A percentile compares a stretch with the other conserved stretches of the same genome.
Evolutionary conservation across 768 basidiomycete genomes (phyloP).

Genomic region (Termitomyces sp.): DNA sequence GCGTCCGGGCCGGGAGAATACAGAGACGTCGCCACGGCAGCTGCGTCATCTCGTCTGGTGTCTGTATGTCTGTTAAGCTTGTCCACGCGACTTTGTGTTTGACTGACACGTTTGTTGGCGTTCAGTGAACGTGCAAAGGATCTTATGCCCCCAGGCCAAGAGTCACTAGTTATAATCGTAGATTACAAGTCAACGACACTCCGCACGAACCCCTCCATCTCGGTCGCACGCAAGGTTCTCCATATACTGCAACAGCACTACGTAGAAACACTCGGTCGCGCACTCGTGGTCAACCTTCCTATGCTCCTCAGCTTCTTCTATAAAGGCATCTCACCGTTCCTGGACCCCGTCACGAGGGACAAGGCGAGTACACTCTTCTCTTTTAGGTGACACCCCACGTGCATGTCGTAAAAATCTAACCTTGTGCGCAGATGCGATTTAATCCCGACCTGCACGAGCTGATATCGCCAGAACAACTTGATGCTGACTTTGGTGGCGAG

Average conservation of each 20-base stretch:
- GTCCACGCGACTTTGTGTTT: not conserved
- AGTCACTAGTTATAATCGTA: conserved; percentile 78
- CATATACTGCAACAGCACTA: conserved; percentile 86
- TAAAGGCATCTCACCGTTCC: conserved; percentile 81
- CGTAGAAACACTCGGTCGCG: conserved; percentile 83
- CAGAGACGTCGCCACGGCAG: conserved; percentile 71
- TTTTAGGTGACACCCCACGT: not conserved
- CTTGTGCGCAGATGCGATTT: conserved; percentile 68
- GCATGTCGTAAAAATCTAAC: not conserved
- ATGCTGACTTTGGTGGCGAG: conserved; percentile 79
- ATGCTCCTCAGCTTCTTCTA: conserved; percentile 71
- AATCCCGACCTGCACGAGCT: conserved; percentile 81
- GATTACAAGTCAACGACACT: conserved; percentile 84
- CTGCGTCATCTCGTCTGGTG: conserved; percentile 85
- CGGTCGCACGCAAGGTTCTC: conserved; percentile 74
- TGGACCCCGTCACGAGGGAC: conserved; percentile 85
- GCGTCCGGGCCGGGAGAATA: conserved; percentile 86
- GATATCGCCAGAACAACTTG: conserved; percentile 70
- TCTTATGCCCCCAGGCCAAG: conserved; percentile 81
- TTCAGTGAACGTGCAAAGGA: conserved; percentile 84
- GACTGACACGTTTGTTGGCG: not conserved
- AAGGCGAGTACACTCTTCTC: conserved; percentile 47
- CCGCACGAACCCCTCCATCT: conserved; percentile 80
- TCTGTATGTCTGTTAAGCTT: conserved; percentile 46
- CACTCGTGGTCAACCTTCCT: conserved; percentile 80